These are phyloP conservation scores for Lathyrus aphaca DNA, from an alignment of 306 rosid genomes.

Conservation along the genomic window DNA sequence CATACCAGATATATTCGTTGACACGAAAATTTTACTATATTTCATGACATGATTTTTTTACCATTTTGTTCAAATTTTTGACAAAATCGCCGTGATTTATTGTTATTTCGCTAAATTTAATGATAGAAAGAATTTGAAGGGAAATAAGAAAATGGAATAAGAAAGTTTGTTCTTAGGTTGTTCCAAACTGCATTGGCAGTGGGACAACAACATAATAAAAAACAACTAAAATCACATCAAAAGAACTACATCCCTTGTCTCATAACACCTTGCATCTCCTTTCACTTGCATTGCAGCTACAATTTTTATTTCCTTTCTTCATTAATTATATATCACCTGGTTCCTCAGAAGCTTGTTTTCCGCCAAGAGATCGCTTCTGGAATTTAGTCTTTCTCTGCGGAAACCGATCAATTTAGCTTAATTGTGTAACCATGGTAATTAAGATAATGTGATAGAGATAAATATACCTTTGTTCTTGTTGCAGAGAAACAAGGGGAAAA, in stretches of 20 bases:
- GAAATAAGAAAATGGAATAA: constrained; percentile 34
- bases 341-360: constrained; percentile 58
- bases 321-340: constrained; percentile 50
- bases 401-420: constrained; percentile 23
- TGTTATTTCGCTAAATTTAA: neutral
- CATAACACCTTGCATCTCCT: constrained; percentile 41
- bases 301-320: constrained; percentile 50
- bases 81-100: neutral
- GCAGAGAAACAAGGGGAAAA: constrained; percentile 71
- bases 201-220: constrained; percentile 31
- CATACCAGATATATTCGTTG: too few species aligned
- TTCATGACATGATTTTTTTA: too few species aligned
- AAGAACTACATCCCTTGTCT: constrained; percentile 38
- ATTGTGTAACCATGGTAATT: neutral
- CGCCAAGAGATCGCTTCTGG: constrained; percentile 54
- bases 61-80: neutral
- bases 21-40: too few species aligned
- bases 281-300: constrained; percentile 21
- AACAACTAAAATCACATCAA: constrained; percentile 28
- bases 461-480: constrained; percentile 58
- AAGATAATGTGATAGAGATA: constrained; percentile 13
- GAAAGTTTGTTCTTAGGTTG: constrained; percentile 47
- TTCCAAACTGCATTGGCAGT: constrained; percentile 68
- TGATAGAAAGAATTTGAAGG: constrained; percentile 6
- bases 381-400: constrained; percentile 61